Base-by-base conservation (phyloP, 257 asterid species). In the Salvia hispanica region DNA sequence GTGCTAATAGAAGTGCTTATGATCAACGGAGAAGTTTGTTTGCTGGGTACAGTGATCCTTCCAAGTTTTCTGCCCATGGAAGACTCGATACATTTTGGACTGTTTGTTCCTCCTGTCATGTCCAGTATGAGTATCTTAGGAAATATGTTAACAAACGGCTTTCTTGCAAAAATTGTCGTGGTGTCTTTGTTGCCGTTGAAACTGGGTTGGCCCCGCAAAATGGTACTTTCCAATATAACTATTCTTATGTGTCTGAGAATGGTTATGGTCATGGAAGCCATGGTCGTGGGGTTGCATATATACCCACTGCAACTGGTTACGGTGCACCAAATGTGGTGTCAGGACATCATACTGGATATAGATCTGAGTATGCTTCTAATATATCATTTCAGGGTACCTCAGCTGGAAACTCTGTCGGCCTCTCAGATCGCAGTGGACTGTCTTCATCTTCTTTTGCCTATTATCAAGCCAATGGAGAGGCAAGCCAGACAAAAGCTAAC, bases 121-220 rank as follows among this genome's bases (percentile, higher is more conserved):
- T 92, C 80, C 98, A 92, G 78, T 92, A 92, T 55, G 98, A 92
- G 64, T 92, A 92, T 79, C 93, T 92, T 12, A 76, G 95, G 77
- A 90, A 92, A 70, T 92, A 92, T 67, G 86, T 88, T 47, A 90
- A 90, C 81, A 88, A 56, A 73, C 72, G 76, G 31, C 95, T 92
- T 54, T 86, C 98, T 70, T 92, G 98, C 81, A 92, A 92, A 85
- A 92, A 88, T 63, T 92, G 98, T 63, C 95, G 97, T 48, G 97
- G 95, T 66, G 92, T 92, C 70, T 92, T 92, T 72, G 72, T 85
- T 75, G 98, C 98, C 73, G 90, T 81, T 69, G 98, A 92, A 79
- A 88, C 97, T 37, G 98, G 96, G 50, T 73, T 83, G 54, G 96
- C 90, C 72, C 95, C 94, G 0, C 84, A 71, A 25, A 84, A 73